Conservation (phyloP, 1,284 basidiomycete genomes). For the Heterobasidion occidentale region DNA sequence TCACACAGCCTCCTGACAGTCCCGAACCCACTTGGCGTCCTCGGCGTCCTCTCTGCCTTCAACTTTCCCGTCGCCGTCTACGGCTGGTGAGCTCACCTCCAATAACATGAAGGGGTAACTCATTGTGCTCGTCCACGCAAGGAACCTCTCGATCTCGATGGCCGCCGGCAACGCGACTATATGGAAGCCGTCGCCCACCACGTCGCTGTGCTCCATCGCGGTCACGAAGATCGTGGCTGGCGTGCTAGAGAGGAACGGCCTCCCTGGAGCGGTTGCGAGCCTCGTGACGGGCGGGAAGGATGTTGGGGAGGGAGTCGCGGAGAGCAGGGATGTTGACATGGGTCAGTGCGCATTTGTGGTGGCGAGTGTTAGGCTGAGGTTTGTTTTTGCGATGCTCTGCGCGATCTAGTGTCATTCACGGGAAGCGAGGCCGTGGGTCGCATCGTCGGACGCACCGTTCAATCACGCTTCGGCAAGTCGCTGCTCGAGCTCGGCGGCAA, state of each 20-base stretch:
- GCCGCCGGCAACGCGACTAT: conserved; percentile 89
- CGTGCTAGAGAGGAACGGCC: conserved; percentile 75
- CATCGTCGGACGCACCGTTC: conserved; percentile 76
- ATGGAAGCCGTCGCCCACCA: conserved; percentile 92
- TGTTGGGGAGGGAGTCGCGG: conserved; percentile 73
- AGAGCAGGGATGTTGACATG: conserved; percentile 67
- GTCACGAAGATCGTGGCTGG: conserved; percentile 77
- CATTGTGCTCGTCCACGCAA: conserved; percentile 18
- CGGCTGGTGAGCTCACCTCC: conserved; percentile 52
- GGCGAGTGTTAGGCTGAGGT: no score
- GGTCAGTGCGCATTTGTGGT: conserved; percentile 30
- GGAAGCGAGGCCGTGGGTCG: conserved; percentile 86
- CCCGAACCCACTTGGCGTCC: conserved; percentile 87
- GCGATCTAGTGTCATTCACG: conserved; percentile 75
- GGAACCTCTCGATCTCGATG: conserved; percentile 87
- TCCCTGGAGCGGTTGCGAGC: conserved; percentile 78
- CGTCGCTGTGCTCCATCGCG: conserved; percentile 83
- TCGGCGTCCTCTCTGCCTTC: conserved; percentile 89
- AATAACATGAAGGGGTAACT: background rate
- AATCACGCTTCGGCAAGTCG: conserved; percentile 75
- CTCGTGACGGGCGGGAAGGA: conserved; percentile 82
- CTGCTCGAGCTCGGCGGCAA: conserved; percentile 95
- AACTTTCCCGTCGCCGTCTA: conserved; percentile 93
- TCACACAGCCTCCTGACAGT: conserved; percentile 35
- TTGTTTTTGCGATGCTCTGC: background rate